Evolutionary conservation across 2,329 filamentous ascomycete genomes (phyloP).

Genomic region (Hyphodiscus sp.): DNA sequence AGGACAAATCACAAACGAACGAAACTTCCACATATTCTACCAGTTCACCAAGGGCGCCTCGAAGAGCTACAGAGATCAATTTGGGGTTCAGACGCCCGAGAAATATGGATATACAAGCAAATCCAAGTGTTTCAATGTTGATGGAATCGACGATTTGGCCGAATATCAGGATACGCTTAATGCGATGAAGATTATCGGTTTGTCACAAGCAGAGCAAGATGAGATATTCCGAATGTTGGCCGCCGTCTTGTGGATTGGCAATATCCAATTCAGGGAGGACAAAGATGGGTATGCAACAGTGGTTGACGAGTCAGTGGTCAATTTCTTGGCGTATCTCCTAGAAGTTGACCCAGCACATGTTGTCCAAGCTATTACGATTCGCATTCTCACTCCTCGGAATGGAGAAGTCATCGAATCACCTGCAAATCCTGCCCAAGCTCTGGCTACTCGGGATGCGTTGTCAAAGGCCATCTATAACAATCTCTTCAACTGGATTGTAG

Average conservation of each 20-base stretch:
- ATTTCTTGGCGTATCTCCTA: slow-evolving; percentile 89
- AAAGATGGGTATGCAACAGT: slow-evolving; percentile 84
- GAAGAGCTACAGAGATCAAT: slow-evolving; percentile 78
- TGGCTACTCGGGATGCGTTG: slow-evolving; percentile 80
- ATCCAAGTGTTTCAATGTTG: slow-evolving; percentile 91
- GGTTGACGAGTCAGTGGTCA: slow-evolving; percentile 81
- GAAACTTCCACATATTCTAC: slow-evolving; percentile 99
- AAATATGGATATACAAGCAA: slow-evolving; percentile 90
- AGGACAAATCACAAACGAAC: slow-evolving; percentile 89
- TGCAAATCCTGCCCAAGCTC: slow-evolving; percentile 80
- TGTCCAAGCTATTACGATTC: slow-evolving; percentile 80
- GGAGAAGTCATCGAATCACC: slow-evolving; percentile 67
- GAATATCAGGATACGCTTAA: slow-evolving; percentile 88
- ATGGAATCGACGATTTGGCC: slow-evolving; percentile 83
- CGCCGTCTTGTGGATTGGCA: slow-evolving; percentile 88
- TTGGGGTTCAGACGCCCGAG: slow-evolving; percentile 84
- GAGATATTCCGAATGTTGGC: slow-evolving; percentile 94
- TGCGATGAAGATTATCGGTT: slow-evolving; percentile 91
- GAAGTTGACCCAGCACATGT: slow-evolving; percentile 78
- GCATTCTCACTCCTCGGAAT: slow-evolving; percentile 67
- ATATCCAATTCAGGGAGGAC: slow-evolving; percentile 85
- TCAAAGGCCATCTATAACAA: slow-evolving; percentile 97
- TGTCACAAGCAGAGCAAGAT: slow-evolving; percentile 84
- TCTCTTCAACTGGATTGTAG: slow-evolving; percentile 97
- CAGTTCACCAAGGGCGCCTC: slow-evolving; percentile 95